phyloP scores from a whole-genome alignment of 768 basidiomycete genomes.

The Chlorophyllum brunneum region DNA sequence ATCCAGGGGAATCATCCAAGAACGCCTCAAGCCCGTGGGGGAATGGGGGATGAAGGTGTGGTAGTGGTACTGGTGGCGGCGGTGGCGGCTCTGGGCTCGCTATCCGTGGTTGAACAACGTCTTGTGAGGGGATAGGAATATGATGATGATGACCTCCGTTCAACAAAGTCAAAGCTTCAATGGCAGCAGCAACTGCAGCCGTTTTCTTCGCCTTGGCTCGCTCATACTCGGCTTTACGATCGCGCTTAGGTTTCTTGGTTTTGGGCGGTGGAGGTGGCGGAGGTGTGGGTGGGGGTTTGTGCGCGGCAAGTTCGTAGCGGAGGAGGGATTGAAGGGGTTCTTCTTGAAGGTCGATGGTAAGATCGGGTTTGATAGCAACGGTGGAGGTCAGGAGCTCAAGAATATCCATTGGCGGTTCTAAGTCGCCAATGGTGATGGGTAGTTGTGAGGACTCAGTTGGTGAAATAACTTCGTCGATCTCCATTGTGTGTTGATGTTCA shows the following conservation, averaged over 20 bases:
- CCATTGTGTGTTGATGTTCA: slow-evolving; percentile 2
- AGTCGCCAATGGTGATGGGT: slow-evolving; percentile 50
- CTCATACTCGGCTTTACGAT: slow-evolving; percentile 37
- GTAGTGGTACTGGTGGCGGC: not conserved
- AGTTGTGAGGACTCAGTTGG: not conserved
- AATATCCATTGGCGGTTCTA: slow-evolving; percentile 64
- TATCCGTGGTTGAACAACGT: not conserved
- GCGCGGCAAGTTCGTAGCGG: slow-evolving; percentile 57
- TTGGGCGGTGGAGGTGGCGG: slow-evolving; percentile 39
- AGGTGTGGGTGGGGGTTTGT: slow-evolving; percentile 60
- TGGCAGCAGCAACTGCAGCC: slow-evolving; percentile 18
- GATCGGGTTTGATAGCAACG: slow-evolving; percentile 48
- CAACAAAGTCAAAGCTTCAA: slow-evolving; percentile 9
- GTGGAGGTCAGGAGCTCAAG: slow-evolving; percentile 53
- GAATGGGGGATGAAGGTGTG: not conserved
- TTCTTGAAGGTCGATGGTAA: slow-evolving; percentile 50
- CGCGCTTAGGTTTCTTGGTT: slow-evolving; percentile 34
- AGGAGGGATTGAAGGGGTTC: slow-evolving; percentile 68
- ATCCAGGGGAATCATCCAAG: slow-evolving; percentile 39
- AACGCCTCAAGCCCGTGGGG: slow-evolving; percentile 12
- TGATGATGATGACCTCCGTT: slow-evolving; percentile 14
- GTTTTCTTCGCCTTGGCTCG: slow-evolving; percentile 28
- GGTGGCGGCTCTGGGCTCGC: not conserved
- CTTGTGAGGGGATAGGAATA: not conserved
- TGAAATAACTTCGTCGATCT: not conserved